phyloP scores from a whole-genome alignment of 768 basidiomycete species.

The Crucibulum laeve region DNA sequence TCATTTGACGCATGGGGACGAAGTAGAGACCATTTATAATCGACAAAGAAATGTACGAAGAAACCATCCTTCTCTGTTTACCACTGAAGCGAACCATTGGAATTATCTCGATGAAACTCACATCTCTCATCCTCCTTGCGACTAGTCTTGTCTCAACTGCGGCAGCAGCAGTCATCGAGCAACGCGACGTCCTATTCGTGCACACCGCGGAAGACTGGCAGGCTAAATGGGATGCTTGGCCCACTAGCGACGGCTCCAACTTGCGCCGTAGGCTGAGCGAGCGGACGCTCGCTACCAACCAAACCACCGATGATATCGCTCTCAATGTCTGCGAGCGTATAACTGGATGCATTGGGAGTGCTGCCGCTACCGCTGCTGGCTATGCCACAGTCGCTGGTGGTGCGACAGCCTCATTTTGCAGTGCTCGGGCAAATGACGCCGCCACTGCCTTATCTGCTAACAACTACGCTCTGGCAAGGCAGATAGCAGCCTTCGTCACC shows the following conservation, averaged over 20 bases:
- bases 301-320: neutral
- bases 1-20: too few species aligned
- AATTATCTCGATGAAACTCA: neutral
- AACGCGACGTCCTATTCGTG: neutral
- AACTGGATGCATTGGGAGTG: neutral
- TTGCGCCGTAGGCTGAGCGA: too few species aligned
- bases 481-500: neutral
- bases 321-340: neutral
- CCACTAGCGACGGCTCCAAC: neutral
- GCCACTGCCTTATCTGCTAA: neutral
- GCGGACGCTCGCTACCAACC: neutral
- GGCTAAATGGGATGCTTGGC: neutral
- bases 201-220: neutral
- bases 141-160: neutral
- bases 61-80: too few species aligned
- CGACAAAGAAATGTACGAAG: too few species aligned
- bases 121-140: neutral
- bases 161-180: neutral
- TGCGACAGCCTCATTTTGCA: neutral
- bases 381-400: constrained; percentile 1
- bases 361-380: neutral
- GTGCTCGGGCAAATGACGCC: neutral
- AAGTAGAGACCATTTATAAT: too few species aligned
- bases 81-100: too few species aligned
- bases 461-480: neutral